These are phyloP conservation scores for Debaryomyces maramus DNA, from an alignment of 805 yeast species.

Conservation along the genomic window DNA sequence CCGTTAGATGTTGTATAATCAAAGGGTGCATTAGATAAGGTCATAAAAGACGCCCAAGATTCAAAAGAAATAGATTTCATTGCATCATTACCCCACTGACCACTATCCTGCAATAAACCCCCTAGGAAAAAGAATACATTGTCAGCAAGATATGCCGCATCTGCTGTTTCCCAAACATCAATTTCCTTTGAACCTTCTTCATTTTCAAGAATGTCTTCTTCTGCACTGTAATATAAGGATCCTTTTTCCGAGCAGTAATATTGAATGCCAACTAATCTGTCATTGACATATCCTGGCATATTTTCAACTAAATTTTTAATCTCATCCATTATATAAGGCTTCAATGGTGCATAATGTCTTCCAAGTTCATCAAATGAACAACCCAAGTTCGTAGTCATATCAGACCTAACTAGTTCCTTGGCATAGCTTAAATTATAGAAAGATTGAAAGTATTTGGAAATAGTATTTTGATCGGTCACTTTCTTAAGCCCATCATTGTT, in stretches of 20 bases:
- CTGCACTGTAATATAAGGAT: slow-evolving; percentile 39
- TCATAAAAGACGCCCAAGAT: slow-evolving; percentile 49
- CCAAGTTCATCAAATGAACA: slow-evolving; percentile 74
- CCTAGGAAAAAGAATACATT: slow-evolving; percentile 51
- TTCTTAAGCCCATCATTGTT: slow-evolving; percentile 68
- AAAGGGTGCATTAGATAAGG: slow-evolving; percentile 56
- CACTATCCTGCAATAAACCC: slow-evolving; percentile 52
- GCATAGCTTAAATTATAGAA: slow-evolving; percentile 53
- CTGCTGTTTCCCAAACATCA: slow-evolving; percentile 53
- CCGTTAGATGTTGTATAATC: slow-evolving; percentile 60
- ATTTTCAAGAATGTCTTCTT: slow-evolving; percentile 41
- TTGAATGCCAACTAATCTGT: slow-evolving; percentile 36
- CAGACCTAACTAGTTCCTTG: slow-evolving; percentile 49
- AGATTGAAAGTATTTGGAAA: slow-evolving; percentile 46
- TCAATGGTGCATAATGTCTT: slow-evolving; percentile 77
- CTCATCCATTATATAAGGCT: slow-evolving; percentile 55
- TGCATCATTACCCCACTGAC: slow-evolving; percentile 45
- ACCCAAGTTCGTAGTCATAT: slow-evolving; percentile 58
- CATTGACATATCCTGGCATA: slow-evolving; percentile 39
- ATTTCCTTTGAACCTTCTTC: slow-evolving; percentile 45
- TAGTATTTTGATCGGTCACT: slow-evolving; percentile 45
- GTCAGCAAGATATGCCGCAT: slow-evolving; percentile 49
- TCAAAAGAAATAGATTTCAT: slow-evolving; percentile 39
- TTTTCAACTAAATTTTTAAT: slow-evolving; percentile 45
- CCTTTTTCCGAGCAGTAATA: slow-evolving; percentile 45